Base-by-base conservation (phyloP, 805 yeast genomes). In the Wickerhamomyces rabaulensis region DNA sequence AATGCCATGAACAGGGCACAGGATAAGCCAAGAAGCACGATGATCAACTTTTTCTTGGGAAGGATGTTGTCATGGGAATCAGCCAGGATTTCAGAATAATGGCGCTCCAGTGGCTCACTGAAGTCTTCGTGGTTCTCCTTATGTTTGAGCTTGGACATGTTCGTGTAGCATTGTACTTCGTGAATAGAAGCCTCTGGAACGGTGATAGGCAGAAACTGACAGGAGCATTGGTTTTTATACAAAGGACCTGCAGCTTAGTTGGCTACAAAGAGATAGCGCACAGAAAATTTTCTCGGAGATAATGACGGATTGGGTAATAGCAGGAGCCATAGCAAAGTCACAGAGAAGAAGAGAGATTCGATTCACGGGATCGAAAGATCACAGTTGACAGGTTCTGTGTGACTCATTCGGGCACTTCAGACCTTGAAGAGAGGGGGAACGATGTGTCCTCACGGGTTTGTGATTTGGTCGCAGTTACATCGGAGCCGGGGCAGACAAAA, bases 21-120 rank as follows among this genome's bases (percentile, higher is more conserved):
- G 2, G 53, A 43, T 13, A 50, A 20, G 9, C 44, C 49, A 7
- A 23, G 9, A n/a, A 50, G 36, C 2, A 45, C 47, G n/a, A 47
- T 29, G 1, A 46, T 22, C 7, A 46, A 27, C 9, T 39, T 43
- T n/a, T 26, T 43, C 4, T n/a, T 37, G 38, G 52, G 47, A 12
- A 49, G 36, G 3, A 49, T 26, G 22, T 49, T 43, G 6, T 49
- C 52, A 41, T 49, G 52, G 3, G 42, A 46, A 69, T 76, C 17
- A 79, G 79, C 47, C 4, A 40, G 27, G 8, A 36, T 16, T 13
- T 44, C 43, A 16, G 36, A n/a, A 33, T 16, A 16, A 10, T 8
- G 36, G 4, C 20, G 19, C 4, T 33, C 20, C 20, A 33, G 20
- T n/a, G 36, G 36, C 20, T 33, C 36, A 16, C 20, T 5, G 12